Evolutionary conservation across 805 yeast genomes (phyloP).

Genomic region (Alloascoidea hylecoeti): DNA sequence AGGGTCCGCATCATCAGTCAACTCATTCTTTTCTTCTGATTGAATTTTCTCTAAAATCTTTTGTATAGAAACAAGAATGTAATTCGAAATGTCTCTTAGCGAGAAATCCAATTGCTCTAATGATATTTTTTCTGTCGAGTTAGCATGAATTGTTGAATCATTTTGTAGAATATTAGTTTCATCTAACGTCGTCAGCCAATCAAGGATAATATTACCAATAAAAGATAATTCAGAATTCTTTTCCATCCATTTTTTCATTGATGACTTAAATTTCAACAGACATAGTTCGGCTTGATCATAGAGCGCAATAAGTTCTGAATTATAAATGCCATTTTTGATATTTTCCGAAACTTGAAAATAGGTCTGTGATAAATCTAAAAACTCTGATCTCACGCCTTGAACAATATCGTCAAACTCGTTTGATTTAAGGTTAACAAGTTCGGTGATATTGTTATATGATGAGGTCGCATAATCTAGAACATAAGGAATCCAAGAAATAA

Average conservation of each 20-base stretch:
- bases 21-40: too few species aligned
- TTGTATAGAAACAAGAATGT: conserved; percentile 59
- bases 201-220: conserved; percentile 29
- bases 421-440: conserved; percentile 3
- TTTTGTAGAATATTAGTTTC: conserved; percentile 1
- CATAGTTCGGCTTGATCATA: conserved; percentile 15
- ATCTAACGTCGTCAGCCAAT: conserved; percentile 25
- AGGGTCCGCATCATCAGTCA: too few species aligned
- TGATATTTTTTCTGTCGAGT: too few species aligned
- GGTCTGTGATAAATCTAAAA: conserved; percentile 8
- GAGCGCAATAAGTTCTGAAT: neutral
- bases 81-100: conserved; percentile 36
- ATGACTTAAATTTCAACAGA: conserved; percentile 12
- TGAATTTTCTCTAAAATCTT: conserved; percentile 14
- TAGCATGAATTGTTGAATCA: conserved; percentile 1
- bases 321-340: conserved; percentile 5
- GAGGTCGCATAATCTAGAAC: conserved; percentile 20
- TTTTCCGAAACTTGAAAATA: conserved; percentile 9
- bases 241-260: conserved; percentile 22
- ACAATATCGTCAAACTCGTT: neutral
- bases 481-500: conserved; percentile 20
- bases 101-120: conserved; percentile 19
- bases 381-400: neutral
- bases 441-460: conserved; percentile 7
- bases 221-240: conserved; percentile 22